phyloP scores from a whole-genome alignment of 768 basidiomycete species.

The Kwoniella shandongensis region DNA sequence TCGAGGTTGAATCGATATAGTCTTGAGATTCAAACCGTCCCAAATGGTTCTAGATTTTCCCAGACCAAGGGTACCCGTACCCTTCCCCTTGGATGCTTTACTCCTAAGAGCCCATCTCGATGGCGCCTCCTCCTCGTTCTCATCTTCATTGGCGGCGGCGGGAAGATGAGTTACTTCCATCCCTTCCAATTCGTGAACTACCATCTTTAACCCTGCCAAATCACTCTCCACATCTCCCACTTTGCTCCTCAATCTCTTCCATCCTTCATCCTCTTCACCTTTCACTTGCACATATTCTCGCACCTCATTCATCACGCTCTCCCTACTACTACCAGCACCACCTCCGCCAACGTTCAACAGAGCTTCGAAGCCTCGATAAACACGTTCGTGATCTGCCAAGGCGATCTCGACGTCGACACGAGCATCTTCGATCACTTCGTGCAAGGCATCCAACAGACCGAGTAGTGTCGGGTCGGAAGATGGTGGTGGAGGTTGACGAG shows the following conservation, averaged over 20 bases:
- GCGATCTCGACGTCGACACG: constrained; percentile 53
- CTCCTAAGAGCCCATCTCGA: neutral
- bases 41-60: constrained; percentile 26
- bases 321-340: constrained; percentile 18
- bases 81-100: neutral
- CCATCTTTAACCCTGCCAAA: constrained; percentile 40
- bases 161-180: constrained; percentile 12
- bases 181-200: constrained; percentile 36
- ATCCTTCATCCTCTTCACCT: constrained; percentile 22
- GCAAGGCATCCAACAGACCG: constrained; percentile 43
- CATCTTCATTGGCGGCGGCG: constrained; percentile 1
- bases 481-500: constrained; percentile 16
- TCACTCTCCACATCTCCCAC: constrained; percentile 46
- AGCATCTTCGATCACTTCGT: constrained; percentile 54
- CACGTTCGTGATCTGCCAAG: constrained; percentile 50
- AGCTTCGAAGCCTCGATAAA: constrained; percentile 48
- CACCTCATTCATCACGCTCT: constrained; percentile 31
- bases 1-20: constrained; percentile 11
- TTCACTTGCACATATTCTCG: constrained; percentile 33
- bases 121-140: neutral
- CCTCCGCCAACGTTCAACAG: constrained; percentile 39
- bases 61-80: no score
- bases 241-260: constrained; percentile 26
- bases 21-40: constrained; percentile 22
- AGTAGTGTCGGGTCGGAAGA: constrained; percentile 32